Conservation (phyloP, 2,329 filamentous ascomycete genomes). For the Penicillium sp. region DNA sequence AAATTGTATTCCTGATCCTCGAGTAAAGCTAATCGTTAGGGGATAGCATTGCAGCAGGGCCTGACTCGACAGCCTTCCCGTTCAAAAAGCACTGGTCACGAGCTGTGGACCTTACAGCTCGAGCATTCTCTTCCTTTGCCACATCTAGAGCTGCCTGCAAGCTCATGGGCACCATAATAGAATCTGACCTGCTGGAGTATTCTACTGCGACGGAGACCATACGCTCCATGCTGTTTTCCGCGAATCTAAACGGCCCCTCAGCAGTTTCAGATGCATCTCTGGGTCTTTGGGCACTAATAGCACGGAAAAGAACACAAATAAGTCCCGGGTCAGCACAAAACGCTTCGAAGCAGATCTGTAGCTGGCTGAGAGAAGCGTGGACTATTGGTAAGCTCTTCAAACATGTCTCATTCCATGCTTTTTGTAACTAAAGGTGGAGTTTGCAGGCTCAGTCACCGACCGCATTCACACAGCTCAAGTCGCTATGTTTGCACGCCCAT, state of each 20-base stretch:
- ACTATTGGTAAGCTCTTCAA: conserved; percentile 62
- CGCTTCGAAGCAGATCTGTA: conserved; percentile 69
- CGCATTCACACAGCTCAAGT: conserved; percentile 64
- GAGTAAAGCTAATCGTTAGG: conserved; percentile 7
- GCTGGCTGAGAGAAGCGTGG: conserved; percentile 83
- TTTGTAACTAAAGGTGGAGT: conserved; percentile 7
- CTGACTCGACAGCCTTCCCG: conserved; percentile 37
- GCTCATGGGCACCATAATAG: conserved; percentile 67
- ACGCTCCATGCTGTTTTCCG: conserved; percentile 69
- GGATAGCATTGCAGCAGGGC: conserved; percentile 33
- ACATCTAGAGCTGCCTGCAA: conserved; percentile 76
- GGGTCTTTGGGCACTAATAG: conserved; percentile 66
- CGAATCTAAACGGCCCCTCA: conserved; percentile 78
- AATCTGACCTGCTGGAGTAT: conserved; percentile 64
- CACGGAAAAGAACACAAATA: conserved; percentile 64
- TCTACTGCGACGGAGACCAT: conserved; percentile 66
- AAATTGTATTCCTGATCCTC: not conserved
- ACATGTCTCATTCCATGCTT: conserved; percentile 8
- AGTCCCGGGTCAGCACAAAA: conserved; percentile 66
- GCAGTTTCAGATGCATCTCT: conserved; percentile 76
- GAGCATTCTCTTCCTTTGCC: conserved; percentile 66
- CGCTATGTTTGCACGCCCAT: conserved; percentile 61
- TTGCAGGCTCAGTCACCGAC: conserved; percentile 58
- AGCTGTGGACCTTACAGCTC: conserved; percentile 70
- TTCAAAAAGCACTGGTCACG: conserved; percentile 63